These are phyloP conservation scores for Daldinia decipiens DNA, from an alignment of 495 filamentous ascomycete genomes.

Conservation along the genomic window DNA sequence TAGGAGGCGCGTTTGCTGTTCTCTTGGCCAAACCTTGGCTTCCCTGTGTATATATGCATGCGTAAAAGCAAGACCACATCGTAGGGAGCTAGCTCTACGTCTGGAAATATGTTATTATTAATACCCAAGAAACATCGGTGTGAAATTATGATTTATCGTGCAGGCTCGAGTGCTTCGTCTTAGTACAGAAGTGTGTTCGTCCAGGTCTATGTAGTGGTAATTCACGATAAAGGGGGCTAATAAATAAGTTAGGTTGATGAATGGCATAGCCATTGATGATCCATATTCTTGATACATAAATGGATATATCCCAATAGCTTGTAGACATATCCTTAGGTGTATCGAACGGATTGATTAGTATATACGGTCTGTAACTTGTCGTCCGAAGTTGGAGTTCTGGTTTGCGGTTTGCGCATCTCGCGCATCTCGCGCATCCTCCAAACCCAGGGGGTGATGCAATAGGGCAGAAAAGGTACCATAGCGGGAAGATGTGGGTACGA, in stretches of 20 bases:
- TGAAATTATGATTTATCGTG: background rate
- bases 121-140: background rate
- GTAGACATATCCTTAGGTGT: background rate
- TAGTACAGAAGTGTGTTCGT: background rate
- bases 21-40: slow-evolving; percentile 2
- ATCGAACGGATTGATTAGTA: too few species aligned
- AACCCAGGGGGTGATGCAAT: background rate
- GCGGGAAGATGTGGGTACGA: too few species aligned
- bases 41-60: background rate
- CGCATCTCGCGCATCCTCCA: background rate
- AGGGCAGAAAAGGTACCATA: background rate
- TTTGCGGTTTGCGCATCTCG: slow-evolving; percentile 4
- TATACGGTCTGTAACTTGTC: background rate
- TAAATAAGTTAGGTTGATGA: background rate
- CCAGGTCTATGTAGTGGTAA: background rate
- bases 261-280: too few species aligned
- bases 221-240: background rate
- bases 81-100: background rate
- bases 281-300: background rate
- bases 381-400: background rate
- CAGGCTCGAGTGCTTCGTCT: background rate
- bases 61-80: background rate
- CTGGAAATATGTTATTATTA: background rate
- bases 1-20: background rate
- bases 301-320: background rate